These are phyloP conservation scores for Microcyclosporella mali DNA, from an alignment of 2,329 filamentous ascomycete species.

Conservation along the genomic window DNA sequence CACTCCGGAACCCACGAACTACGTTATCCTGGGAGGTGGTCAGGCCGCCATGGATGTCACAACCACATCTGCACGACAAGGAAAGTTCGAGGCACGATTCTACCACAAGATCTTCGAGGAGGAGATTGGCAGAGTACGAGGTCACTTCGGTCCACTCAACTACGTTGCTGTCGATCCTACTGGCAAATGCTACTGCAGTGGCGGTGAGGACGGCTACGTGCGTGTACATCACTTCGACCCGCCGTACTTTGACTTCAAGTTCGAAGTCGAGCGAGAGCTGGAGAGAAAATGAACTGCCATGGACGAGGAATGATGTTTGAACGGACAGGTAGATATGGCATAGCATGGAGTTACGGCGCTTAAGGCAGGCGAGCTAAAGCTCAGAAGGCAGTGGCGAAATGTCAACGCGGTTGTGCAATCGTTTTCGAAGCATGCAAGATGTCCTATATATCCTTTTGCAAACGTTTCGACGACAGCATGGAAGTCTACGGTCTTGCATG, in stretches of 20 bases:
- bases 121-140: constrained; percentile 93
- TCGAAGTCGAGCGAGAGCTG: constrained; percentile 90
- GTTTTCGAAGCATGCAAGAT: too few species aligned
- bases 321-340: constrained; percentile 24
- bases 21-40: constrained; percentile 93
- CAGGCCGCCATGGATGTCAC: constrained; percentile 99
- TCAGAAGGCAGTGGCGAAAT: too few species aligned
- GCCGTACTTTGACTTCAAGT: constrained; percentile 96
- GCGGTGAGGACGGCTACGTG: constrained; percentile 97
- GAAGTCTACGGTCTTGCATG: too few species aligned
- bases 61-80: constrained; percentile 84
- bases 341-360: constrained; percentile 37
- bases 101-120: constrained; percentile 99
- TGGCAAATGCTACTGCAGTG: constrained; percentile 87
- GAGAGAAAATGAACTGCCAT: constrained; percentile 17
- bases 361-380: neutral
- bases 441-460: too few species aligned
- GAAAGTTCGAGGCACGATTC: constrained; percentile 98
- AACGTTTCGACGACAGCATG: too few species aligned
- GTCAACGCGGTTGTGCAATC: too few species aligned
- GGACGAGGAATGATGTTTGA: constrained; percentile 12
- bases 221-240: constrained; percentile 98
- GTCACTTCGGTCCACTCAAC: constrained; percentile 95
- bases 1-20: constrained; percentile 95
- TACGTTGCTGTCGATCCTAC: constrained; percentile 90